Conservation (phyloP, 225 moss, liverwort and hornwort genomes). For the Climacium dendroides region DNA sequence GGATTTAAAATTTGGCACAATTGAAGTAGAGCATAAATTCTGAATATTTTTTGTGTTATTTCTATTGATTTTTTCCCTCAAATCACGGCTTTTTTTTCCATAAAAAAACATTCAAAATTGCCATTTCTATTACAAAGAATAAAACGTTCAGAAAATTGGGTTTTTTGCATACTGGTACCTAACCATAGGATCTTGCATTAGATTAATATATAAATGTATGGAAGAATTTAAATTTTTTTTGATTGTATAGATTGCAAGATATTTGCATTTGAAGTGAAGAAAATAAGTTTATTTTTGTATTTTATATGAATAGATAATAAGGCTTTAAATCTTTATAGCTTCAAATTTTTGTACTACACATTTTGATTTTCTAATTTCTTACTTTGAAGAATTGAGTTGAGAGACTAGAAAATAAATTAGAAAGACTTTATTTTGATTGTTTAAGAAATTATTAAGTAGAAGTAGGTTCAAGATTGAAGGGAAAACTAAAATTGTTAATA, state of each 20-base stretch:
- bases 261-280: background rate
- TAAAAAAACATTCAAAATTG: background rate
- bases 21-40: fast-evolving
- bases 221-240: no score
- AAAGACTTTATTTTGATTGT: background rate
- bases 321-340: background rate
- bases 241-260: no score
- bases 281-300: background rate
- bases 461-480: background rate
- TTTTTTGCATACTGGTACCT: no score
- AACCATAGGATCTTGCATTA: fast-evolving
- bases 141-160: fast-evolving
- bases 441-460: background rate
- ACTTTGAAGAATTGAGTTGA: background rate
- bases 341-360: fast-evolving
- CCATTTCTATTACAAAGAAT: background rate
- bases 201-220: background rate
- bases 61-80: fast-evolving
- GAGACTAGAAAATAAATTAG: fast-evolving
- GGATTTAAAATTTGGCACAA: fast-evolving
- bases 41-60: fast-evolving
- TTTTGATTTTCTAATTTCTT: background rate
- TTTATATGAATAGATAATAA: fast-evolving
- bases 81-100: fast-evolving
- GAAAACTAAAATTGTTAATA: background rate